These are phyloP conservation scores for Paecilomyces niveus DNA, from an alignment of 2,329 filamentous ascomycete genomes.

Conservation along the genomic window DNA sequence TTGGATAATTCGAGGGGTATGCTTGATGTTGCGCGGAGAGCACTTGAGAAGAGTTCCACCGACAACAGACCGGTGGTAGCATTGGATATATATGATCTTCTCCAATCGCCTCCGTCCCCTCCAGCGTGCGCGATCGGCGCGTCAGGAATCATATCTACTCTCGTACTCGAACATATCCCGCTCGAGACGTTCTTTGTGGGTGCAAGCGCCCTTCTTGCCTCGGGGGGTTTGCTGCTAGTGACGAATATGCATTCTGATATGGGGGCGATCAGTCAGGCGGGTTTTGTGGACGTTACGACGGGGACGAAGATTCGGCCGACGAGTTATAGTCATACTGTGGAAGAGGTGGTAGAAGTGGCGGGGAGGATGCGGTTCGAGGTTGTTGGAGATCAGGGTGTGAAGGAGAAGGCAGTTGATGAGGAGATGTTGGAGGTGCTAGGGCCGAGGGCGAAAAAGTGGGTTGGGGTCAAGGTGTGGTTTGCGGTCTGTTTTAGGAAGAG, in stretches of 20 bases:
- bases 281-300: slow-evolving; percentile 49
- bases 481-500: slow-evolving; percentile 40
- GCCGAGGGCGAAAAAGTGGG: slow-evolving; percentile 57
- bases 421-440: slow-evolving; percentile 54
- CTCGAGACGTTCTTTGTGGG: slow-evolving; percentile 51
- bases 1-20: slow-evolving; percentile 53
- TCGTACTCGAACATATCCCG: slow-evolving; percentile 59
- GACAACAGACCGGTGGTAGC: slow-evolving; percentile 6
- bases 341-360: slow-evolving; percentile 48
- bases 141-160: slow-evolving; percentile 50
- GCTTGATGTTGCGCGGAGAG: slow-evolving; percentile 45
- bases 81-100: slow-evolving; percentile 36
- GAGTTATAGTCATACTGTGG: slow-evolving; percentile 51
- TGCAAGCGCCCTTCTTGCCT: slow-evolving; percentile 35
- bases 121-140: slow-evolving; percentile 19
- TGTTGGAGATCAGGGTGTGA: slow-evolving; percentile 24
- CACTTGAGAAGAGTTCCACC: slow-evolving; percentile 19
- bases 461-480: slow-evolving; percentile 50
- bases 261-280: slow-evolving; percentile 53
- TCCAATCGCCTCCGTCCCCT: slow-evolving; percentile 14
- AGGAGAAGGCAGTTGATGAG: slow-evolving; percentile 43
- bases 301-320: slow-evolving; percentile 53
- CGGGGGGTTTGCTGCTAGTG: slow-evolving; percentile 48
- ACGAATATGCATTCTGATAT: slow-evolving; percentile 65
- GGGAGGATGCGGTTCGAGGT: slow-evolving; percentile 39